Evolutionary conservation across 1,284 basidiomycete species (phyloP).

Genomic region (Cutaneotrichosporon sp.): DNA sequence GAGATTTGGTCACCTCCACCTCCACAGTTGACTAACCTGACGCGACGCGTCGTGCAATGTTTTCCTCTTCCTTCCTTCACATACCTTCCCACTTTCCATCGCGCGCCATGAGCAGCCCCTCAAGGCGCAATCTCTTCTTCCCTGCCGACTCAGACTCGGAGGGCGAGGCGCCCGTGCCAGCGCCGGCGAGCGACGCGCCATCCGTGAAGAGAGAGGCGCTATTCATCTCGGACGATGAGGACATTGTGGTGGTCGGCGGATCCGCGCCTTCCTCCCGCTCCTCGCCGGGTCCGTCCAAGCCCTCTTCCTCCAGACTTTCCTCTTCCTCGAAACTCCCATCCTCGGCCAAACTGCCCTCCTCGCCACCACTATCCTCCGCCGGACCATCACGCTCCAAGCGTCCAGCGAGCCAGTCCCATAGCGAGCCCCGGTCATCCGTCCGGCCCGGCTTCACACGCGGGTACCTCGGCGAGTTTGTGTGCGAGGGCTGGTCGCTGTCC

Average conservation of each 20-base stretch:
- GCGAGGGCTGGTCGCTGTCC: conserved; percentile 53
- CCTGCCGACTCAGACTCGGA: conserved; percentile 28
- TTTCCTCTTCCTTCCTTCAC: neutral
- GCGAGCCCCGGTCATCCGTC: conserved; percentile 10
- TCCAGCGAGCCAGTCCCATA: conserved; percentile 13
- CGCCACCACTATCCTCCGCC: conserved; percentile 13
- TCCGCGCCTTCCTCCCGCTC: neutral
- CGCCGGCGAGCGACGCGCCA: neutral
- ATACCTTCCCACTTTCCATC: neutral
- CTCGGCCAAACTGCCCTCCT: conserved; percentile 19
- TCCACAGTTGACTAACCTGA: conserved; percentile 7
- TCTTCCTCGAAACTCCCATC: conserved; percentile 10
- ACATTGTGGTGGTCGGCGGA: conserved; percentile 2
- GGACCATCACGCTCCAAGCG: conserved; percentile 16
- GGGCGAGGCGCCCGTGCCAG: neutral
- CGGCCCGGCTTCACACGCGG: conserved; percentile 38
- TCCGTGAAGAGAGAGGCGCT: conserved; percentile 13
- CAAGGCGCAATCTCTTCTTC: conserved; percentile 25
- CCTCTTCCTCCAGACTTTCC: neutral
- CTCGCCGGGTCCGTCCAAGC: neutral
- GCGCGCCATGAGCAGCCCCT: conserved; percentile 12
- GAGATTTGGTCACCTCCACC: neutral
- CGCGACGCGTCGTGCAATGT: conserved; percentile 8
- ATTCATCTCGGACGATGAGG: conserved; percentile 17
- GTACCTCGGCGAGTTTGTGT: conserved; percentile 54